Percentiles rank a stretch among this genome's conserved stretches.
Evolutionary conservation across 345 rosid species (phyloP).

Genomic region (Eucalyptus regnans): DNA sequence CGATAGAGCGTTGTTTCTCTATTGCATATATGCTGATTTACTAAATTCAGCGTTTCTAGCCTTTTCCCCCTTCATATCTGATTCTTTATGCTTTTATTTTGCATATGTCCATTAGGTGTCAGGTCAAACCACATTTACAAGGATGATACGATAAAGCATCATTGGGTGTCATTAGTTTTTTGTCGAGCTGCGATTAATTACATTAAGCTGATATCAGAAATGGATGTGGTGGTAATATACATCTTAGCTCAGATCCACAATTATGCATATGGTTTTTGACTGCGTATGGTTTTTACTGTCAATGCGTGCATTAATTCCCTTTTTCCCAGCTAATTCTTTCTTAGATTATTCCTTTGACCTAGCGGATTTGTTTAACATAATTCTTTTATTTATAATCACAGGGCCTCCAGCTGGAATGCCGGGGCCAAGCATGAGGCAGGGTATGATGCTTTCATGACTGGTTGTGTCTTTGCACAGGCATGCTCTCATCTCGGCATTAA

Average conservation of each 20-base stretch:
- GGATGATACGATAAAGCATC: not conserved
- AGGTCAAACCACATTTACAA: not conserved
- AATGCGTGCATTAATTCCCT: not conserved
- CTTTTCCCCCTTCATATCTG: not conserved
- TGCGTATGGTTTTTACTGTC: not conserved
- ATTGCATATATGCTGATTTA: not conserved
- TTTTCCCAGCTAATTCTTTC: not conserved
- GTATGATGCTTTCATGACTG: conserved; percentile 99
- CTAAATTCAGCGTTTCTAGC: not conserved
- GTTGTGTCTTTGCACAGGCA: conserved; percentile 82
- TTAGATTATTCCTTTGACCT: not conserved
- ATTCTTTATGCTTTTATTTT: not conserved
- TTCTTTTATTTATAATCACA: conserved; percentile 3
- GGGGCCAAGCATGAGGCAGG: conserved; percentile 98
- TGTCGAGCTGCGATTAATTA: not conserved
- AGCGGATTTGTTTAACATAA: not conserved
- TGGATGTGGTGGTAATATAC: not conserved
- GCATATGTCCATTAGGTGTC: not conserved
- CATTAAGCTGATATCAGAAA: not conserved
- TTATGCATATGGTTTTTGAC: not conserved
- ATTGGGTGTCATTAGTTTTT: not conserved
- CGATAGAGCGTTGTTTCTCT: not conserved
- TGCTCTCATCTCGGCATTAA: conserved; percentile 69
- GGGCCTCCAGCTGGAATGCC: conserved; percentile 66
- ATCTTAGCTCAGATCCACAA: not conserved